phyloP scores from a whole-genome alignment of 169 alveolate genomes.

The Sarcocystis neurona region DNA sequence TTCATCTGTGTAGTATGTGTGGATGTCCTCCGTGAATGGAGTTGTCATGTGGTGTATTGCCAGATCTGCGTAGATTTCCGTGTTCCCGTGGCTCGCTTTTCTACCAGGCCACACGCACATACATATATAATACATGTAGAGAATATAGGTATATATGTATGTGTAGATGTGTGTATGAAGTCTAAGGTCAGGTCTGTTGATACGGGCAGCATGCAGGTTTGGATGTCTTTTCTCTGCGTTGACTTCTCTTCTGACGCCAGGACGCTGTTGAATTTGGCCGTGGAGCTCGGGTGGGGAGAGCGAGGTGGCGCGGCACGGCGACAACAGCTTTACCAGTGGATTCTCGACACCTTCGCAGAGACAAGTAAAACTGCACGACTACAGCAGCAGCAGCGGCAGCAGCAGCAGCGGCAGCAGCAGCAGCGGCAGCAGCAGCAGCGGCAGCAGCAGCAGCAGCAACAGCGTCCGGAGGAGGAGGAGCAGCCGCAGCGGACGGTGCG shows the following conservation, averaged over 20 bases:
- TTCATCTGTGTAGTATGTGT: too few species aligned
- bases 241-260: conserved; percentile 1
- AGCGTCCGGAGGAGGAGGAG: not conserved
- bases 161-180: too few species aligned
- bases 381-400: not conserved
- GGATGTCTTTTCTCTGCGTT: not conserved
- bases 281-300: conserved; percentile 65
- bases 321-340: conserved; percentile 47
- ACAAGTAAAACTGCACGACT: not conserved
- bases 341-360: conserved; percentile 18
- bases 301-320: conserved; percentile 49
- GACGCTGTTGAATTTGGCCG: conserved; percentile 57
- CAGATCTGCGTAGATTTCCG: too few species aligned
- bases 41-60: too few species aligned
- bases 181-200: too few species aligned
- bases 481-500: not conserved
- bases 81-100: too few species aligned
- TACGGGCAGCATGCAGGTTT: not conserved
- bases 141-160: too few species aligned
- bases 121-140: too few species aligned
- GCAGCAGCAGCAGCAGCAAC: not conserved
- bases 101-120: too few species aligned
- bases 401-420: not conserved
- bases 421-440: not conserved
- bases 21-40: too few species aligned